Percentiles rank a stretch among this genome's conserved stretches.
phyloP scores from a whole-genome alignment of 371 early-diverging fungal species.

The Saksenaea oblongispora region DNA sequence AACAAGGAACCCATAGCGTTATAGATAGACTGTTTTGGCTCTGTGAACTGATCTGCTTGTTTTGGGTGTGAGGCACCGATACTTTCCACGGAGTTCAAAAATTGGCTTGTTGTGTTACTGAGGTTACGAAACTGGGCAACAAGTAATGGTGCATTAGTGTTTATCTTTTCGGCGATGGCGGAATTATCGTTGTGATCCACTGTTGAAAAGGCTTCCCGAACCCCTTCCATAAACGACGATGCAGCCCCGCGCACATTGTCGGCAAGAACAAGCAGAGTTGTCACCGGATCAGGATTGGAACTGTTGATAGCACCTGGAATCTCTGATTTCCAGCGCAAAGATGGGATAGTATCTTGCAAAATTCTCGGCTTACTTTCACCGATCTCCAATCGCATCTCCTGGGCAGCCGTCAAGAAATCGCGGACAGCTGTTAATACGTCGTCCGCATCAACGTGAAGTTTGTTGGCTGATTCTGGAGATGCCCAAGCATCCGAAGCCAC shows the following conservation, averaged over 20 bases:
- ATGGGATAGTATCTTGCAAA: constrained; percentile 10
- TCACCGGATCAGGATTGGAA: constrained; percentile 17
- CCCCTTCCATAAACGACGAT: constrained; percentile 34
- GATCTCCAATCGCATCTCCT: constrained; percentile 66
- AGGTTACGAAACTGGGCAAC: constrained; percentile 58
- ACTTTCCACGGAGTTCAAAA: constrained; percentile 42
- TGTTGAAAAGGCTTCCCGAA: constrained; percentile 21
- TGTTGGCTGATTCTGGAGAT: constrained; percentile 23
- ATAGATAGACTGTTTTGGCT: constrained; percentile 64
- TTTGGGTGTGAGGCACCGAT: constrained; percentile 11
- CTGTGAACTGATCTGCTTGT: constrained; percentile 43
- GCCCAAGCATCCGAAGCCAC: constrained; percentile 79
- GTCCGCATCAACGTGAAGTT: constrained; percentile 39
- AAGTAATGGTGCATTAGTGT: constrained; percentile 56
- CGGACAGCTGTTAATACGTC: constrained; percentile 76
- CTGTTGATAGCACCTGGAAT: neutral
- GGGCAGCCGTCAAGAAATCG: constrained; percentile 76
- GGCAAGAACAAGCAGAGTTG: constrained; percentile 24
- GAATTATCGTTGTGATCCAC: constrained; percentile 7
- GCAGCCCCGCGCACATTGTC: constrained; percentile 36
- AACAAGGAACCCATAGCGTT: constrained; percentile 71
- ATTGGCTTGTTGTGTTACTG: constrained; percentile 45
- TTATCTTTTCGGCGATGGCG: constrained; percentile 31
- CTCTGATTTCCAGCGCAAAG: constrained; percentile 16
- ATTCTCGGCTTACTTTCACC: constrained; percentile 50